A percentile compares a stretch with the other conserved stretches of the same genome.
Evolutionary conservation across 768 basidiomycete species (phyloP).

Genomic region (Multifurca ochricompacta): DNA sequence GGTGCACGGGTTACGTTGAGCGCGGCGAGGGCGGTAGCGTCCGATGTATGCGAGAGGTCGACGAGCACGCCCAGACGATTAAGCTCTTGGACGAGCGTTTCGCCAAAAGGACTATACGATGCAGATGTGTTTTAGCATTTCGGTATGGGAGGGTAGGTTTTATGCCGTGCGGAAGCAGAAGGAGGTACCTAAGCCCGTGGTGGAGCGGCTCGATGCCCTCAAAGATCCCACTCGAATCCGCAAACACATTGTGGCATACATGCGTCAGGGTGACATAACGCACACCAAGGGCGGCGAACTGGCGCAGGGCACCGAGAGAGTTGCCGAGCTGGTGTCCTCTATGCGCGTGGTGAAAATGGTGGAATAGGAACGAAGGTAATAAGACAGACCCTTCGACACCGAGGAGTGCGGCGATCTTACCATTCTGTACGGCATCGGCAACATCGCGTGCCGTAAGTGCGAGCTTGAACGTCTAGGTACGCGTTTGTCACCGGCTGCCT

Average conservation of each 20-base stretch:
- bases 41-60: slow-evolving; percentile 89
- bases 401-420: slow-evolving; percentile 81
- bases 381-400: slow-evolving; percentile 81
- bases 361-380: background rate
- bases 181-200: slow-evolving; percentile 51
- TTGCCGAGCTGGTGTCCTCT: slow-evolving; percentile 92
- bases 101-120: slow-evolving; percentile 69
- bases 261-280: slow-evolving; percentile 93
- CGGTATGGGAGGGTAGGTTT: no score
- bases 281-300: slow-evolving; percentile 80
- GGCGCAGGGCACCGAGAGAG: slow-evolving; percentile 74
- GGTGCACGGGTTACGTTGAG: slow-evolving; percentile 54
- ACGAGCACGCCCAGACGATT: slow-evolving; percentile 90
- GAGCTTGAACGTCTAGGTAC: slow-evolving; percentile 53
- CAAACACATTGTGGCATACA: slow-evolving; percentile 83
- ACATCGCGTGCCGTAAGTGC: slow-evolving; percentile 48
- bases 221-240: slow-evolving; percentile 67
- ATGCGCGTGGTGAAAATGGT: background rate
- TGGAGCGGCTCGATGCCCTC: slow-evolving; percentile 50
- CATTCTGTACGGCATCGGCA: slow-evolving; percentile 46
- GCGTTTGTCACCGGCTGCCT: no score
- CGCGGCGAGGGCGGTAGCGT: slow-evolving; percentile 78
- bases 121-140: background rate
- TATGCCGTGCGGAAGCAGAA: no score
- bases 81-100: slow-evolving; percentile 77